Evolutionary conservation across 2,329 filamentous ascomycete species (phyloP), one percentile per base, ranked within the genome.

Genomic region (Pyrenophora teres): DNA sequence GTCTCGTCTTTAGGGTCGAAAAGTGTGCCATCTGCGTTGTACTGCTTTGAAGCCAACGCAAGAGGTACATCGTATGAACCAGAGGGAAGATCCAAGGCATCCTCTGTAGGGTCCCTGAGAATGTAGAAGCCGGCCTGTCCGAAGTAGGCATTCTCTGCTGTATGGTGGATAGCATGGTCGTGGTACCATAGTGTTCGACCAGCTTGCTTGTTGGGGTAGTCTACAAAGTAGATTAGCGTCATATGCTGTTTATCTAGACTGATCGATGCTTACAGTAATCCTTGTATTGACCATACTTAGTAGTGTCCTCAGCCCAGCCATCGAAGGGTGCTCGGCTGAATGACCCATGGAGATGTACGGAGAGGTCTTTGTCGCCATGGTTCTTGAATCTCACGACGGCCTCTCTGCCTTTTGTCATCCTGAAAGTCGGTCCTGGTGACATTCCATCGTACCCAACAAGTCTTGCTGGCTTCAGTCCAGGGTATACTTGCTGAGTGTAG

Each of bases 111-210:
- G 60, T 85, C 83, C 9, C 76, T 71, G 32, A 86, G 59, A 46
- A 85, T 80, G 60, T 85, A 85, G 43, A 80, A 78, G 7, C 83
- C 83, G 15, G 81, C 79, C 66, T 84, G 82, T 7, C 83, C 83
- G 40, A 79, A 80, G 65, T 83, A 84, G 25, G 80, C 81, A 59
- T 86, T 84, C 48, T 80, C 74, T 7, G 81, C 79, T 9, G 83
- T 85, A 46, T 74, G 69, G 25, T 71, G 65, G 30, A 73, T 64
- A 5, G 75, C 74, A 51, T 78, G 76, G 40, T 77, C 76, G 43
- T 71, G 63, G 77, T 85, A 85, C 83, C 83, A 86, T 15, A 85
- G 69, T 1, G 80, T 76, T 18, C 83, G 77, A 2, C 76, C 80
- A 37, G 71, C 74, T 63, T 84, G 79, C 9, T 67, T 69, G 62